phyloP scores from a whole-genome alignment of 768 basidiomycete species.

The Calvatia gigantea region DNA sequence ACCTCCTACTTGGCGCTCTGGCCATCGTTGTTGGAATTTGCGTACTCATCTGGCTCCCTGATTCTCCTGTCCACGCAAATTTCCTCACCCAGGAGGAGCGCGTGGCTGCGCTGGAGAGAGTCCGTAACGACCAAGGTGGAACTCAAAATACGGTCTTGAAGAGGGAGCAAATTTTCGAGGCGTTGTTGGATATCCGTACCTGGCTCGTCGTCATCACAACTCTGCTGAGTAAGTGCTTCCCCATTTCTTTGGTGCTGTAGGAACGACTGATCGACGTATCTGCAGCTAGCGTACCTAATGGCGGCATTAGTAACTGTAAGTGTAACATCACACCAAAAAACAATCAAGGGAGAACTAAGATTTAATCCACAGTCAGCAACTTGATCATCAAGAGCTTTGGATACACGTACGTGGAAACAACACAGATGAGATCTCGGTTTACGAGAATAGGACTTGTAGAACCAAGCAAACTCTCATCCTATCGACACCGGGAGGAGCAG shows the following conservation, averaged over 20 bases:
- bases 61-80: slow-evolving; percentile 59
- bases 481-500: slow-evolving; percentile 50
- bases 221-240: slow-evolving; percentile 48
- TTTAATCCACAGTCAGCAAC: slow-evolving; percentile 44
- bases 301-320: slow-evolving; percentile 57
- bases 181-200: slow-evolving; percentile 52
- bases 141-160: slow-evolving; percentile 60
- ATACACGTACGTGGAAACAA: slow-evolving; percentile 43
- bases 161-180: slow-evolving; percentile 54
- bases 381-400: slow-evolving; percentile 61
- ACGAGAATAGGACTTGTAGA: slow-evolving; percentile 22
- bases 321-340: slow-evolving; percentile 12
- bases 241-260: background rate
- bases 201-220: slow-evolving; percentile 63
- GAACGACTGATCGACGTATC: slow-evolving; percentile 8
- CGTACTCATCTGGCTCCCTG: slow-evolving; percentile 60
- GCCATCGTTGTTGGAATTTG: slow-evolving; percentile 55
- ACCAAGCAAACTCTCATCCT: slow-evolving; percentile 60
- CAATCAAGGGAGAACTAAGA: background rate
- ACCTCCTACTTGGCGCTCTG: slow-evolving; percentile 55
- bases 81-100: slow-evolving; percentile 57
- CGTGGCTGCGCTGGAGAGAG: slow-evolving; percentile 60
- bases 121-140: slow-evolving; percentile 64
- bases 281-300: slow-evolving; percentile 63
- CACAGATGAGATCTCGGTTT: background rate